Conservation (phyloP, 2,329 filamentous ascomycete species). For the Cadophora malorum region DNA sequence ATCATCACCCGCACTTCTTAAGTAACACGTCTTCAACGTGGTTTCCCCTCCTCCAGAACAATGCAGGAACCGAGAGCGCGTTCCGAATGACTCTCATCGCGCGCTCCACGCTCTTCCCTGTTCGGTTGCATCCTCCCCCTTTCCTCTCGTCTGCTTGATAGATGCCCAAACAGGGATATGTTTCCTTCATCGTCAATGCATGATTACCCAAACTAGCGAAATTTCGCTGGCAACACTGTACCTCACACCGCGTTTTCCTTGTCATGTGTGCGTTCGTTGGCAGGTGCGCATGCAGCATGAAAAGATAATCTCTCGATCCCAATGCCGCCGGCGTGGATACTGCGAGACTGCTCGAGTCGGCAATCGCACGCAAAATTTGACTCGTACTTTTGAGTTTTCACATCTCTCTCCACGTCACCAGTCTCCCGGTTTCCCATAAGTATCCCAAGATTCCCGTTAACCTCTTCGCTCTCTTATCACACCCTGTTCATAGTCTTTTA, state of each 20-base stretch:
- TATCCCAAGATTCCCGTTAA: conserved; percentile 8
- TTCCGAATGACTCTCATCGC: conserved; percentile 22
- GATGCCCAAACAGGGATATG: conserved; percentile 27
- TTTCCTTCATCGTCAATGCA: conserved; percentile 29
- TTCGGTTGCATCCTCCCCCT: conserved; percentile 13
- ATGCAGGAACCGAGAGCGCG: conserved; percentile 21
- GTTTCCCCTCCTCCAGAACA: conserved; percentile 16
- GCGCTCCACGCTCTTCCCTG: conserved; percentile 16
- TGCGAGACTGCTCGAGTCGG: background rate
- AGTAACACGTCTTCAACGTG: conserved; percentile 19
- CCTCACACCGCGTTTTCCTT: conserved; percentile 16
- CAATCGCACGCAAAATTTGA: background rate
- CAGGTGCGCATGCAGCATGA: conserved; percentile 20
- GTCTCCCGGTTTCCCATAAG: conserved; percentile 1
- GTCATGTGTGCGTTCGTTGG: conserved; percentile 17
- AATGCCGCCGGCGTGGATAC: conserved; percentile 6
- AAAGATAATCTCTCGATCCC: conserved; percentile 15
- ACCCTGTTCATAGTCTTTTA: conserved; percentile 1
- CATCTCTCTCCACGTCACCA: background rate
- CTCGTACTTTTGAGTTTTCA: background rate
- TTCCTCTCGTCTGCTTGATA: conserved; percentile 18
- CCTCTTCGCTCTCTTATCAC: background rate
- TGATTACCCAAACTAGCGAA: conserved; percentile 13
- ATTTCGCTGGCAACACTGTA: conserved; percentile 22
- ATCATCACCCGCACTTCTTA: conserved; percentile 10